Percentiles rank a stretch among this genome's conserved stretches.
phyloP scores from a whole-genome alignment of 176 grass and related monocot species.

The barley (Hordeum vulgare) region MorexV3_pseudomolecules_assembly NC_058523.1:168296427-168296926 shows the following conservation, averaged over 20 bases:
- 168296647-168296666: constrained; percentile 59
- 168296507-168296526: constrained; percentile 6
- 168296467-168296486: neutral
- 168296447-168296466: neutral
- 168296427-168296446: constrained; percentile 2
- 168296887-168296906: neutral
- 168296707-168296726: constrained; percentile 64
- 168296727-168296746: constrained; percentile 42
- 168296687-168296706: constrained; percentile 53
- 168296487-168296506: neutral
- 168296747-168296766: constrained; percentile 47
- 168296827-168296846: constrained; percentile 81
- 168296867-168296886: neutral
- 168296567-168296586: constrained; percentile 78
- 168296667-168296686: constrained; percentile 53
- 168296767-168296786: constrained; percentile 31
- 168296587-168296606: constrained; percentile 64
- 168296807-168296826: constrained; percentile 56
- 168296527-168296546: constrained; percentile 29
- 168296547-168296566: constrained; percentile 59
- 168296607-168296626: constrained; percentile 55
- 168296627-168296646: constrained; percentile 33
- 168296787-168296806: constrained; percentile 84
- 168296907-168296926: neutral
- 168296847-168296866: neutral